Conservation (phyloP, 768 basidiomycete genomes). For the Boletus sp. region DNA sequence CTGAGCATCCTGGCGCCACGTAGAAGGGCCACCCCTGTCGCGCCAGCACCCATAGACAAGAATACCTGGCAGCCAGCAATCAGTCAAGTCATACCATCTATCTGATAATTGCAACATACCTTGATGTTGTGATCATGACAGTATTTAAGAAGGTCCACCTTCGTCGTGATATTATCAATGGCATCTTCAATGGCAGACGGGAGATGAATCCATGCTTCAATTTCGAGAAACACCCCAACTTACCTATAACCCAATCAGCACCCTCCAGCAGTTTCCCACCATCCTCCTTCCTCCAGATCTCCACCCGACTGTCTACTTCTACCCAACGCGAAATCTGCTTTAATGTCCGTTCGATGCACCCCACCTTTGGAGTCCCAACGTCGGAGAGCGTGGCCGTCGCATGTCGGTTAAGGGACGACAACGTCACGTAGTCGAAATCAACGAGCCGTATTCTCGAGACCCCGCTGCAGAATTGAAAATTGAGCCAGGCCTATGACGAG, state of each 20-base stretch:
- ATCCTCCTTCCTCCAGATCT: slow-evolving; percentile 84
- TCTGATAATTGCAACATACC: slow-evolving; percentile 36
- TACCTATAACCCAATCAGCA: slow-evolving; percentile 93
- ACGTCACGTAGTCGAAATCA: slow-evolving; percentile 95
- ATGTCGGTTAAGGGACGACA: slow-evolving; percentile 93
- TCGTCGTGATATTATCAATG: slow-evolving; percentile 96
- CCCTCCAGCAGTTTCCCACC: slow-evolving; percentile 73
- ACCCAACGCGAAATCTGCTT: slow-evolving; percentile 82
- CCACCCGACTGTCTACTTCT: slow-evolving; percentile 78
- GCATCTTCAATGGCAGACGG: slow-evolving; percentile 57
- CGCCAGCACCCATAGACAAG: slow-evolving; percentile 95
- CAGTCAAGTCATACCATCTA: background rate
- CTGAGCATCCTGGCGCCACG: no score
- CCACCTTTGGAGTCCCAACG: slow-evolving; percentile 92
- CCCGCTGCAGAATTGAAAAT: slow-evolving; percentile 46
- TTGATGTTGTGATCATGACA: slow-evolving; percentile 80
- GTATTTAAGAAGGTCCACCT: slow-evolving; percentile 89
- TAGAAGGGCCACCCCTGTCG: no score
- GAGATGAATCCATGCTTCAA: slow-evolving; percentile 4
- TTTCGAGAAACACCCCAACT: slow-evolving; percentile 16
- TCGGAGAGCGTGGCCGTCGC: slow-evolving; percentile 86
- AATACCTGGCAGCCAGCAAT: slow-evolving; percentile 58
- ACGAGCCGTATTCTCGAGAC: slow-evolving; percentile 76
- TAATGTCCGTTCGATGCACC: slow-evolving; percentile 65
- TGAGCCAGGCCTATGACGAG: background rate